Base-by-base conservation (phyloP, 495 filamentous ascomycete genomes). In the Daldinia bambusicola region DNA sequence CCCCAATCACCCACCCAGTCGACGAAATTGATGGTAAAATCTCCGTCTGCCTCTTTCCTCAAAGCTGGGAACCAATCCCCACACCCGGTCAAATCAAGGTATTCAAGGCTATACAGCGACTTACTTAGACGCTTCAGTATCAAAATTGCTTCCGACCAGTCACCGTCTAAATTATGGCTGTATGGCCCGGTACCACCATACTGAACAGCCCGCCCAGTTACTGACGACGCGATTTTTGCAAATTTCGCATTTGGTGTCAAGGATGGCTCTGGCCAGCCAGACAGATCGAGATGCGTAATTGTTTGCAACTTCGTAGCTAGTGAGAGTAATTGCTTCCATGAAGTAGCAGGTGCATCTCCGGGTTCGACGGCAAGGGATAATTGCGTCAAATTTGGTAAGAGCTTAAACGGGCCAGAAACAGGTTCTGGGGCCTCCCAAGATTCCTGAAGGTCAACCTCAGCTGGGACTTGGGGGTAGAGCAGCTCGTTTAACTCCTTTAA, bases 81-180 rank as follows among this genome's bases (percentile, higher is more conserved):
- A 76, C 93, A 97, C 14, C 92, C 93, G 64, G 91, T 91, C 13
- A 97, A 79, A 74, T 95, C 93, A 0, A 97, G 84, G 79, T 89
- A 94, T 76, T 92, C 87, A 1, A 97, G 82, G 51, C 88, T 86
- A 74, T 93, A 92, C 0, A 91, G 86, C 12, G 79, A 81, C 30
- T 82, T 83, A 59, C 90, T 91, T 0, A 97, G 82, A 12, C 87
- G 85, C n/a, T 89, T 86, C 2, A 97, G 79, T 3, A 95, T 80
- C 41, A 83, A 79, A 0, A 91, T 87, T 0, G 91, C 88, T 74
- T 94, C 92, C 32, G 84, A 82, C 86, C 86, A 91, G 79, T 93
- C 88, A 51, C 87, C 80, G 65, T 94, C 90, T 2, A 89, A 77
- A 2, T 79, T 81, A 55, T 86, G 84, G 38, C 88, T 89, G 80